These are phyloP conservation scores for Hylodesmum podocarpum DNA, from an alignment of 306 rosid genomes.

Conservation along the genomic window DNA sequence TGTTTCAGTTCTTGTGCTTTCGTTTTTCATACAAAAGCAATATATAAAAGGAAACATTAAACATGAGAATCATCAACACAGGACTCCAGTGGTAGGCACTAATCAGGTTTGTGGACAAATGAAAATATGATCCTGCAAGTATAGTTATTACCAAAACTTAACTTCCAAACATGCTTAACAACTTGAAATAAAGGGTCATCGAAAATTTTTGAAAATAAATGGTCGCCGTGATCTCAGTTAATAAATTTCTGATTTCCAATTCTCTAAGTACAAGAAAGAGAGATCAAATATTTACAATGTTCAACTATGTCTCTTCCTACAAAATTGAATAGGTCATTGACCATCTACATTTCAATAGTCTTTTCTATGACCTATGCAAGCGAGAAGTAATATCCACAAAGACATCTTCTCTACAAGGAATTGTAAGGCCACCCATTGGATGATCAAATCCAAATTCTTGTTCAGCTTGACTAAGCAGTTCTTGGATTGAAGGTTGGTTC, in stretches of 20 bases:
- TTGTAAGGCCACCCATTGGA: too few species aligned
- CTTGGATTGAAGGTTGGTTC: conserved; percentile 38
- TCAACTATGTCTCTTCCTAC: not conserved
- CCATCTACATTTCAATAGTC: not conserved
- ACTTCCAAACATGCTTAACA: not conserved
- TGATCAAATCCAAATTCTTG: too few species aligned
- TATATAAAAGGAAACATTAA: not conserved
- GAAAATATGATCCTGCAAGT: not conserved
- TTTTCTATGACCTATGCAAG: not conserved
- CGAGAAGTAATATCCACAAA: conserved; percentile 32
- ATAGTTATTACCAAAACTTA: not conserved
- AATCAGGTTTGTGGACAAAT: not conserved
- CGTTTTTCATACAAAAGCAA: not conserved
- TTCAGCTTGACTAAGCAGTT: too few species aligned
- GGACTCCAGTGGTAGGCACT: not conserved
- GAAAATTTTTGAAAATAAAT: not conserved
- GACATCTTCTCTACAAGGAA: conserved; percentile 42
- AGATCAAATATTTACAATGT: not conserved
- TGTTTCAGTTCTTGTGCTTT: not conserved
- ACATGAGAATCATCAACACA: not conserved
- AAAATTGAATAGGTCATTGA: not conserved
- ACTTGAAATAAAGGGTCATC: conserved; percentile 31
- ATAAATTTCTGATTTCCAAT: not conserved
- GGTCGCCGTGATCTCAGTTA: not conserved
- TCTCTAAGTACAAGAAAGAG: not conserved